Base-by-base conservation (phyloP, 2,329 filamentous ascomycete genomes). In the Chaetomiaceae sp. region DNA sequence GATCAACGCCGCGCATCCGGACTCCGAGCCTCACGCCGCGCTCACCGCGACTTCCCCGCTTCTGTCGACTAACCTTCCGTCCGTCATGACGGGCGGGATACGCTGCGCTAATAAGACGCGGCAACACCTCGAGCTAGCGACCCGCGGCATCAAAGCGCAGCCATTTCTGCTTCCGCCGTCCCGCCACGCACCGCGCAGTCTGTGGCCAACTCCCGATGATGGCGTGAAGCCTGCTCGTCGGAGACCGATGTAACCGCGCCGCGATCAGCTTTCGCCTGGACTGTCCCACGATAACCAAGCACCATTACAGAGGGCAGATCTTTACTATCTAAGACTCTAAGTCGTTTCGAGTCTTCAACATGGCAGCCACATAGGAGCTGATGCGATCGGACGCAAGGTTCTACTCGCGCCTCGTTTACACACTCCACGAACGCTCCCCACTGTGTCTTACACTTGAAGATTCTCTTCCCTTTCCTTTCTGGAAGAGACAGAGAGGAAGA, bases 41-140 rank as follows among this genome's bases (percentile, higher is more conserved):
- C 23, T 48, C 25, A 48, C 46, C 46, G 36, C 36, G 27, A 39
- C n/a, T 48, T 43, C 20, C 29, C 38, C 47, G 38, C 47, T 22
- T 37, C 15, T n/a, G n/a, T n/a, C n/a, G n/a, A n/a, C n/a, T n/a
- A n/a, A n/a, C n/a, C n/a, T n/a, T n/a, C n/a, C n/a, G n/a, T n/a
- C n/a, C 20, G 27, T 38, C 22, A 38, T 14, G 34, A 19, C 36
- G n/a, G 17, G 25, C 34, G 31, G 23, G 25, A 48, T 4, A 29
- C 38, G 20, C 15, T 31, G 15, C 47, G 19, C 22, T n/a, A 38
- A 37, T 43, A 34, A 9, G 37, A 17, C 19, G 38, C 47, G 33
- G 29, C 47, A 43, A 15, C 34, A 25, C n/a, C 15, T 34, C 33
- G n/a, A 48, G 25, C 44, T 48, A 31, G 31, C 23, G n/a, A 39